Evolutionary conservation across 2,329 filamentous ascomycete species (phyloP).

Genomic region (Penicillium fuscoglaucum): DNA sequence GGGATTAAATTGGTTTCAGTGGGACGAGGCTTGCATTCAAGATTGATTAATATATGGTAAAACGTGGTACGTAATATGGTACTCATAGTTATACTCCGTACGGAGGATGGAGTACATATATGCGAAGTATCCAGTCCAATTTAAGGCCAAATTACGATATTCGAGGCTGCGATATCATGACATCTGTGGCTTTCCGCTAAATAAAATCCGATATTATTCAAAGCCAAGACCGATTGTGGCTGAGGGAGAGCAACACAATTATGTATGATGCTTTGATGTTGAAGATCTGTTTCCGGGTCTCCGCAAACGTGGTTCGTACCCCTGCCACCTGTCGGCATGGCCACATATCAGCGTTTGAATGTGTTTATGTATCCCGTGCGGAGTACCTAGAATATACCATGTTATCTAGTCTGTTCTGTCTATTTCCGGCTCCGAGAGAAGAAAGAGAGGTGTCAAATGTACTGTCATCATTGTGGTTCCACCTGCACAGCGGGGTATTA

Average conservation of each 20-base stretch:
- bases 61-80: not conserved
- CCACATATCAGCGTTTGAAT: not conserved
- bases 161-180: not conserved
- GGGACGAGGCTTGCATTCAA: not conserved
- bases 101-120: not conserved
- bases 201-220: not conserved
- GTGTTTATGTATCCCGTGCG: not conserved
- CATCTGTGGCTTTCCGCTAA: slow-evolving; percentile 8
- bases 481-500: not conserved
- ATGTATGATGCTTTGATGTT: not conserved
- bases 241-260: not conserved
- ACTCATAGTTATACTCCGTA: not conserved
- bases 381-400: not conserved
- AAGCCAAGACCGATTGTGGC: not conserved
- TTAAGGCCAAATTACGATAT: not conserved
- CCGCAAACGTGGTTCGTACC: slow-evolving; percentile 13
- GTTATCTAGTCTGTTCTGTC: not conserved
- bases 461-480: not conserved
- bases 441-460: not conserved
- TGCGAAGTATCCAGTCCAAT: not conserved
- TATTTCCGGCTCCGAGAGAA: not conserved
- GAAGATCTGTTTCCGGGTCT: slow-evolving; percentile 6
- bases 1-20: slow-evolving; percentile 4
- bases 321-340: slow-evolving; percentile 3
- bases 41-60: slow-evolving; percentile 2